These are phyloP conservation scores for Polychaeton citri DNA, from an alignment of 2,329 filamentous ascomycete species.

Conservation along the genomic window DNA sequence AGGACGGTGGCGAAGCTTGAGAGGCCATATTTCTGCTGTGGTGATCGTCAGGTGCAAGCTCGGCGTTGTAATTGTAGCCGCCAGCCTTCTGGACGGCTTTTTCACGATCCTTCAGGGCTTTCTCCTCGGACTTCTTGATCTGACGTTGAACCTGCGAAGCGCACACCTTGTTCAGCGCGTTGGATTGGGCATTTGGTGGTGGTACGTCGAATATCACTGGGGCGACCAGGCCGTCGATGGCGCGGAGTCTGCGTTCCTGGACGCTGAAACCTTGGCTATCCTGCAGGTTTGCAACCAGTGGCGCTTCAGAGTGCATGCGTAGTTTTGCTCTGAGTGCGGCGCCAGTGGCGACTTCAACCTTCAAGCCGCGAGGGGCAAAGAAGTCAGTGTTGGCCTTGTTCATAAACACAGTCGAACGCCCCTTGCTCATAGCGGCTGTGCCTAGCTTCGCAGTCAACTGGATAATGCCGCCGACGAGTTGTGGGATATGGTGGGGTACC, in stretches of 20 bases:
- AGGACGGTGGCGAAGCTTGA: too few relatives aligned
- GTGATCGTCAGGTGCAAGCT: too few relatives aligned
- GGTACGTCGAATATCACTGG: constrained; percentile 2
- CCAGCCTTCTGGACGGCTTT: too few relatives aligned
- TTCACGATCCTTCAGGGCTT: constrained; percentile 1
- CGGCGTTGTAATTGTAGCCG: too few relatives aligned
- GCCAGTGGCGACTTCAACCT: constrained; percentile 2
- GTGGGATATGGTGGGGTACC: constrained; percentile 9
- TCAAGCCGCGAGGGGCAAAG: constrained; percentile 6
- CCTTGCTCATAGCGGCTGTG: constrained; percentile 2
- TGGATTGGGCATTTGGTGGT: constrained; percentile 1
- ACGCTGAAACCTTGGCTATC: neutral
- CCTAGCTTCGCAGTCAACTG: constrained; percentile 8
- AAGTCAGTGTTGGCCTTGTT: constrained; percentile 7
- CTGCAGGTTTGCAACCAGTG: neutral
- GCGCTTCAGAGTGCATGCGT: neutral
- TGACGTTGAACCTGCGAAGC: neutral
- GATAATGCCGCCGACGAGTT: constrained; percentile 8
- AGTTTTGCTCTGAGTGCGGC: neutral
- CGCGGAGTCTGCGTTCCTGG: neutral
- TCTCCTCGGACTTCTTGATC: constrained; percentile 2
- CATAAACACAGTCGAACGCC: constrained; percentile 3
- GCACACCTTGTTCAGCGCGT: constrained; percentile 1
- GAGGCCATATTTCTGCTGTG: too few relatives aligned
- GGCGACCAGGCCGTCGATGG: neutral